These are phyloP conservation scores for Syzygium jambos DNA, from an alignment of 345 rosid genomes.

Conservation along the genomic window DNA sequence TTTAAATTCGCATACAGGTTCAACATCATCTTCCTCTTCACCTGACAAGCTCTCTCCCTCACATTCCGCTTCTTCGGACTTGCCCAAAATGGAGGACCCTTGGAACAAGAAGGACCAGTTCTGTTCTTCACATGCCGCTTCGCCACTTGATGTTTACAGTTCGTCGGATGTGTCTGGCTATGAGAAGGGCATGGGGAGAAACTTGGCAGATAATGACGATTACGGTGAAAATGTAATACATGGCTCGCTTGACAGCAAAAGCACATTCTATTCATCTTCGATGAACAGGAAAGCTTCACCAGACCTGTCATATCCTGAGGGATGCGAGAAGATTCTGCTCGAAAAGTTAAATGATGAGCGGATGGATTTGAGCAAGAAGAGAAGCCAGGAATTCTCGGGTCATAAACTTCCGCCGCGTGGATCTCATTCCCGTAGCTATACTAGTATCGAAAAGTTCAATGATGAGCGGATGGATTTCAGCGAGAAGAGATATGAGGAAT, in stretches of 20 bases:
- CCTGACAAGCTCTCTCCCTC: conserved; percentile 36
- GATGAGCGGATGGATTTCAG: background rate
- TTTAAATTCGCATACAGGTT: conserved; percentile 34
- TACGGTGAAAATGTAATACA: background rate
- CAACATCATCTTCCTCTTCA: conserved; percentile 18
- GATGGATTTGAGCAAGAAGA: background rate
- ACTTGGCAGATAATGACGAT: background rate
- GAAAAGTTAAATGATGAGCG: background rate
- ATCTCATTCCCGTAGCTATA: background rate
- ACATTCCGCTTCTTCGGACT: conserved; percentile 25
- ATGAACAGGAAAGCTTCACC: conserved; percentile 5
- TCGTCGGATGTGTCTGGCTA: background rate
- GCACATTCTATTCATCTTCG: background rate
- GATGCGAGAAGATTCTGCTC: background rate
- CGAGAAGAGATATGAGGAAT: background rate
- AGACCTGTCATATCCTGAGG: conserved; percentile 29
- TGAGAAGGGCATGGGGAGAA: background rate
- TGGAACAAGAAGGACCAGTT: conserved; percentile 24
- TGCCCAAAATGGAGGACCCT: conserved; percentile 23
- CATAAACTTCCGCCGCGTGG: background rate
- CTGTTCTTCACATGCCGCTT: background rate
- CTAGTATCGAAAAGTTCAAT: background rate
- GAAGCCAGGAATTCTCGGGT: background rate
- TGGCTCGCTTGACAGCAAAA: background rate
- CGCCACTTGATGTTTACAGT: background rate